Conservation (phyloP, 257 asterid species). For the Verbascum thapsus region DNA sequence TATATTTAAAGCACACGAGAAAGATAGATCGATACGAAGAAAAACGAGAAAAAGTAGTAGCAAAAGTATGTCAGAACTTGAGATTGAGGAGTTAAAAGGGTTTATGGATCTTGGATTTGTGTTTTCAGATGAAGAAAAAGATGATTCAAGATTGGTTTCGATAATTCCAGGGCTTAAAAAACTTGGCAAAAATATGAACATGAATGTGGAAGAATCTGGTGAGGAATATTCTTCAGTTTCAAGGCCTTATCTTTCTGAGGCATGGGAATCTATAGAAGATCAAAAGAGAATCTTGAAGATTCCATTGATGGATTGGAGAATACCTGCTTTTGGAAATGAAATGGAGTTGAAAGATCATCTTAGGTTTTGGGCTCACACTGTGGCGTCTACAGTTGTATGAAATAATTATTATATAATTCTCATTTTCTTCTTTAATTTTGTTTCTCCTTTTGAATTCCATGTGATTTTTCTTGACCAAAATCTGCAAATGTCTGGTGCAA, state of each 20-base stretch:
- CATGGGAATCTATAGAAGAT: slow-evolving; percentile 42
- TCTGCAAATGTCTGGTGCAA: too few species aligned
- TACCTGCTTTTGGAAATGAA: slow-evolving; percentile 52
- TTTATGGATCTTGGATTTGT: slow-evolving; percentile 87
- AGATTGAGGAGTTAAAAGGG: slow-evolving; percentile 72
- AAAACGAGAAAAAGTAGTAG: slow-evolving; percentile 28
- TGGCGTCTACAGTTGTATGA: slow-evolving; percentile 65
- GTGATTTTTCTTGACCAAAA: too few species aligned
- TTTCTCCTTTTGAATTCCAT: too few species aligned
- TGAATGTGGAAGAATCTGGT: too few species aligned
- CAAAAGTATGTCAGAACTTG: slow-evolving; percentile 68
- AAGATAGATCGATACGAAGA: too few species aligned
- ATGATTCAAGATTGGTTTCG: slow-evolving; percentile 44
- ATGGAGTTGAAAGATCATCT: slow-evolving; percentile 68
- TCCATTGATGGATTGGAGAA: too few species aligned
- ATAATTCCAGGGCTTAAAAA: slow-evolving; percentile 72
- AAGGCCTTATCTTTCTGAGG: slow-evolving; percentile 45
- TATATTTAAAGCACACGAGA: too few species aligned
- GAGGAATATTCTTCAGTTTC: too few species aligned
- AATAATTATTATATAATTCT: neutral
- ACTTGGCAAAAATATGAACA: too few species aligned
- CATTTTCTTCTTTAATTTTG: too few species aligned
- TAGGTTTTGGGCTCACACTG: slow-evolving; percentile 72
- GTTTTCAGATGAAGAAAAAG: slow-evolving; percentile 58
- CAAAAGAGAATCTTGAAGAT: too few species aligned